phyloP scores from a whole-genome alignment of 345 rosid species.

The Rubroshorea leprosula region DNA sequence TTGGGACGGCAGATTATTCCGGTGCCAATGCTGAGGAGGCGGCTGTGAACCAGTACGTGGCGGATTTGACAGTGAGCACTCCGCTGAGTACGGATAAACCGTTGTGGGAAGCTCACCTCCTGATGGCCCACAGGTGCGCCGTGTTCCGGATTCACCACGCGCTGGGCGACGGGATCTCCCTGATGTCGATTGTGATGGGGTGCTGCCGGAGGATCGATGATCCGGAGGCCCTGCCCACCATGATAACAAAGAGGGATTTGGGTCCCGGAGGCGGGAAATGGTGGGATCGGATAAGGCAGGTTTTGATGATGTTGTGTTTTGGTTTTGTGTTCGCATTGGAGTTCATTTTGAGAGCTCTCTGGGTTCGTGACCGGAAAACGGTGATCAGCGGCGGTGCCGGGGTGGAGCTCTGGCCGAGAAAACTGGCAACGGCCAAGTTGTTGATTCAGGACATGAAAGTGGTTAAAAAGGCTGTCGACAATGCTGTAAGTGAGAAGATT shows the following conservation, averaged over 20 bases:
- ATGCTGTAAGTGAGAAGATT: constrained; percentile 29
- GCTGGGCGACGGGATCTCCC: constrained; percentile 55
- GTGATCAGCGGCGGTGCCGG: constrained; percentile 45
- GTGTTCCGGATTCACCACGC: constrained; percentile 53
- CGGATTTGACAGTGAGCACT: constrained; percentile 34
- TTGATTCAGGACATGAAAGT: constrained; percentile 44
- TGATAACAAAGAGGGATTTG: not conserved
- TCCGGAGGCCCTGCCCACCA: constrained; percentile 25
- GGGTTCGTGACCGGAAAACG: constrained; percentile 36
- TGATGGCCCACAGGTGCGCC: constrained; percentile 26
- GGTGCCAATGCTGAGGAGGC: constrained; percentile 7
- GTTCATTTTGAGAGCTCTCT: constrained; percentile 29
- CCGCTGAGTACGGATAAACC: constrained; percentile 42
- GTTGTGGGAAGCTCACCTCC: constrained; percentile 50
- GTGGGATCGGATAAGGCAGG: constrained; percentile 14
- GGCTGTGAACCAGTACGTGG: constrained; percentile 36
- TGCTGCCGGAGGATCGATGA: constrained; percentile 34
- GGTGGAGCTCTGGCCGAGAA: constrained; percentile 67
- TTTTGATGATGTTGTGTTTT: constrained; percentile 32
- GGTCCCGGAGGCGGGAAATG: constrained; percentile 1
- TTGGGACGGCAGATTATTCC: too few species aligned
- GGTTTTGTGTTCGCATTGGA: constrained; percentile 28
- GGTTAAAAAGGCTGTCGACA: constrained; percentile 37
- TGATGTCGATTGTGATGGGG: constrained; percentile 48
- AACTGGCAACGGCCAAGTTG: constrained; percentile 42